These are phyloP conservation scores for Penicillium digitatum DNA, from an alignment of 2,329 filamentous ascomycete species.

Conservation along the genomic window DNA sequence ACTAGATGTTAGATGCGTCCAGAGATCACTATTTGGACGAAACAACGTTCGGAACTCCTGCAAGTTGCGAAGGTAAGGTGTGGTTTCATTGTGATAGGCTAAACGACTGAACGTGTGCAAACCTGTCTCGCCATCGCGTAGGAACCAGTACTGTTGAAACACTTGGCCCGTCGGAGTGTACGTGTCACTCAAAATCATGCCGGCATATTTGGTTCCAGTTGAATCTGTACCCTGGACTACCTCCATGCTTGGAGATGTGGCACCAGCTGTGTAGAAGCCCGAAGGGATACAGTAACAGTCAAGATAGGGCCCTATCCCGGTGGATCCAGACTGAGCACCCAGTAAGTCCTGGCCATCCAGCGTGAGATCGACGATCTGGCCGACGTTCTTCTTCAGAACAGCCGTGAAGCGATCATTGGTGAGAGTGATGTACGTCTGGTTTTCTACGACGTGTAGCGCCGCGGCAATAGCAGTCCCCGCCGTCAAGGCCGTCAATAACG, in stretches of 20 bases:
- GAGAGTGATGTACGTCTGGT: conserved; percentile 30
- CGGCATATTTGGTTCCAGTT: conserved; percentile 52
- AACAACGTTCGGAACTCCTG: conserved; percentile 62
- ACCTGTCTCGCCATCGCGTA: conserved; percentile 60
- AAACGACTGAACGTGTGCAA: conserved; percentile 60
- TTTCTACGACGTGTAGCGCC: conserved; percentile 19
- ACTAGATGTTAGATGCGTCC: conserved; percentile 61
- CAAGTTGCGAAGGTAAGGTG: conserved; percentile 54
- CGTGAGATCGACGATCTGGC: conserved; percentile 42
- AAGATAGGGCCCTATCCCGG: conserved; percentile 56
- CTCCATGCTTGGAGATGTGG: conserved; percentile 47
- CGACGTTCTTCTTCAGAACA: conserved; percentile 43
- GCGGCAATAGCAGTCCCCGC: conserved; percentile 11
- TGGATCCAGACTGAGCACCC: conserved; percentile 42
- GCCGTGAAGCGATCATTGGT: conserved; percentile 46
- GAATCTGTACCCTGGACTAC: conserved; percentile 52
- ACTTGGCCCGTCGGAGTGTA: conserved; percentile 57
- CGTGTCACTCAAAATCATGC: conserved; percentile 57
- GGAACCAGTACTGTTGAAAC: conserved; percentile 63
- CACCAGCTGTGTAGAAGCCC: conserved; percentile 58
- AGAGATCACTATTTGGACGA: conserved; percentile 56
- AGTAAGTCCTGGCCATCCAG: conserved; percentile 54
- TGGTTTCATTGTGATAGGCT: conserved; percentile 56
- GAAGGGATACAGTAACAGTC: conserved; percentile 61
- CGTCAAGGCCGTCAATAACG: neutral